Percentiles rank a stretch among this genome's conserved stretches.
phyloP scores from a whole-genome alignment of 495 filamentous ascomycete species.

The Pyrenula aspistea region DNA sequence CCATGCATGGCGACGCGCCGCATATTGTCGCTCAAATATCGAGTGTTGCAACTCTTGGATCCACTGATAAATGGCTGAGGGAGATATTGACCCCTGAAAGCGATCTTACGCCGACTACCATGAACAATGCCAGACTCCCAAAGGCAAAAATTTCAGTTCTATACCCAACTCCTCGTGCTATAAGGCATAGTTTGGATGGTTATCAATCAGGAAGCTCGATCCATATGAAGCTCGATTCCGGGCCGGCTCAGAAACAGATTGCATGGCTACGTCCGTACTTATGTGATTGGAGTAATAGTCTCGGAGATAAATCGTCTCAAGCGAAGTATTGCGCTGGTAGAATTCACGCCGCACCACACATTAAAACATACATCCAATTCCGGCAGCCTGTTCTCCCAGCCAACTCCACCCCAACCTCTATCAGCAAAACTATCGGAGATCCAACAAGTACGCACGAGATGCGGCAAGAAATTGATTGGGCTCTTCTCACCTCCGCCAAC shows the following conservation, averaged over 20 bases:
- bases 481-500: slow-evolving; percentile 75
- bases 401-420: not conserved
- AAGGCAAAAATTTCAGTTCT: slow-evolving; percentile 47
- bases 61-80: slow-evolving; percentile 62
- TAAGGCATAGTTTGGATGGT: slow-evolving; percentile 67
- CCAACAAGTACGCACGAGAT: slow-evolving; percentile 1
- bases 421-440: not conserved
- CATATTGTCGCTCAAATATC: slow-evolving; percentile 56
- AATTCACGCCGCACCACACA: slow-evolving; percentile 75
- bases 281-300: slow-evolving; percentile 49
- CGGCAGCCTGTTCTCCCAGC: not conserved
- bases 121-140: not conserved
- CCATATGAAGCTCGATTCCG: slow-evolving; percentile 62
- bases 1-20: slow-evolving; percentile 12
- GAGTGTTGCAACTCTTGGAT: slow-evolving; percentile 61
- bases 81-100: slow-evolving; percentile 30
- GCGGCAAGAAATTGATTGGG: slow-evolving; percentile 62
- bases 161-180: slow-evolving; percentile 70
- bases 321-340: slow-evolving; percentile 40
- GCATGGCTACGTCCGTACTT: slow-evolving; percentile 59
- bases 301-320: not conserved
- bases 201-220: slow-evolving; percentile 71
- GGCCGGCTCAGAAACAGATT: slow-evolving; percentile 61
- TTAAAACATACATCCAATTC: slow-evolving; percentile 58
- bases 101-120: not conserved